Base-by-base conservation (phyloP, 345 rosid genomes). In the Corchorus capsularis region DNA sequence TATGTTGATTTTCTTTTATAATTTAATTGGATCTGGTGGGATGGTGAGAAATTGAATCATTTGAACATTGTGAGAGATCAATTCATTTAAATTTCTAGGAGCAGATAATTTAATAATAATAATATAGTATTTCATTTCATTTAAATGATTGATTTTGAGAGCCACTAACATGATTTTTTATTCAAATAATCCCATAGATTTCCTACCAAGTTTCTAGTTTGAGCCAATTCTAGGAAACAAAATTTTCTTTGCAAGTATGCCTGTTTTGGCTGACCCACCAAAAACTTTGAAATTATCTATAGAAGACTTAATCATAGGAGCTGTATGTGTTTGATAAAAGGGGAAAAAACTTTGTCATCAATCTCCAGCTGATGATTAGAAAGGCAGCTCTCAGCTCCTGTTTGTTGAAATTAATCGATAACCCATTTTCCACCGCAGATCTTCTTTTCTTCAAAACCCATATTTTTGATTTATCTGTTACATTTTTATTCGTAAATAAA, bases 31-130 rank as follows among this genome's bases (percentile, higher is more conserved):
- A 22, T 4, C 14, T 39, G 63, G 34, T 5, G n/a, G 19, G 37
- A 34, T 22, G 76, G 73, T 77, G 37, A 53, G 41, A n/a, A 79
- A 22, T 19, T 59, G 46, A 60, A 73, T 47, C 3, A 17, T 59
- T 66, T 64, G 34, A 1, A 13, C 14, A 35, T 73, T 11, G 55
- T n/a, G n/a, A n/a, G n/a, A 27, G 45, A 43, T 57, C 73, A 35
- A 66, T 67, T 12, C 52, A 27, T 50, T 41, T 60, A 70, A 61
- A 50, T 76, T 12, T 43, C 5, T 5, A 17, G 61, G 27, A 56
- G 65, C 65, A 57, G 32, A 57, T n/a, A 17, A 15, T 50, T 53
- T 22, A 66, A 27, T 27, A 47, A 47, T 47, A 10, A 10, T 8
- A 13, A 3, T 3, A 46, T 11, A 46, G 9, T 46, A 46, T 46